Evolutionary conservation across 371 early-diverging fungal genomes (phyloP).

Genomic region (Thermomucor indicae-seudaticae): DNA sequence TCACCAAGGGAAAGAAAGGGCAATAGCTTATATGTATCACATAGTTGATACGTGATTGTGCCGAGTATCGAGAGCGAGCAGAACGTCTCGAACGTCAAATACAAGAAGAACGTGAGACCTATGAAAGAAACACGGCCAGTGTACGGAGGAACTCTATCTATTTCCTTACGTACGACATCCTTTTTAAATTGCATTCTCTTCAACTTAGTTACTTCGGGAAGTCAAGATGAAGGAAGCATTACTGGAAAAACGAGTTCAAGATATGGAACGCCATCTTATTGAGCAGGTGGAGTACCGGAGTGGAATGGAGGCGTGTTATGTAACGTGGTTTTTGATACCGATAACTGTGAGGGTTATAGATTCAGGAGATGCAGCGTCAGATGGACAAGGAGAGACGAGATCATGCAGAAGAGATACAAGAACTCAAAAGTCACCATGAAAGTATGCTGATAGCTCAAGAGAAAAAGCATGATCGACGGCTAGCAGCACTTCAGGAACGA

Average conservation of each 20-base stretch:
- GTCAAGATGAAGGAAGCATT: slow-evolving; percentile 23
- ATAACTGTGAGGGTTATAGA: slow-evolving; percentile 2
- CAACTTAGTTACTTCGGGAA: slow-evolving; percentile 23
- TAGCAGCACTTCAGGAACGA: slow-evolving; percentile 17
- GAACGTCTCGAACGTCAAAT: slow-evolving; percentile 6
- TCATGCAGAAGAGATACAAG: slow-evolving; percentile 9
- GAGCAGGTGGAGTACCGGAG: slow-evolving; percentile 9
- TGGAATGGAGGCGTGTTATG: not conserved
- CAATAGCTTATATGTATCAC: not conserved
- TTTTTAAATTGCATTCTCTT: slow-evolving; percentile 2
- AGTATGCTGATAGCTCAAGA: slow-evolving; percentile 14
- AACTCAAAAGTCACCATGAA: slow-evolving; percentile 10
- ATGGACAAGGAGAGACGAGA: slow-evolving; percentile 10
- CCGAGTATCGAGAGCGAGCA: slow-evolving; percentile 17
- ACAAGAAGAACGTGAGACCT: slow-evolving; percentile 19
- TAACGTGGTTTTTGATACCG: not conserved
- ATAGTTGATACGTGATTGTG: slow-evolving; percentile 20
- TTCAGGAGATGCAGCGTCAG: slow-evolving; percentile 9
- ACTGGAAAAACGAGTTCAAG: slow-evolving; percentile 21
- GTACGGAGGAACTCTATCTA: slow-evolving; percentile 10
- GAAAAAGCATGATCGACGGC: slow-evolving; percentile 18
- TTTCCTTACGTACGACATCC: not conserved
- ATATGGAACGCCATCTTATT: slow-evolving; percentile 13
- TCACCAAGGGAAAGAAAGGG: too few species aligned
- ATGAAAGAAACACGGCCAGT: slow-evolving; percentile 24